These are phyloP conservation scores for Sarocladium strictum DNA, from an alignment of 2,329 filamentous ascomycete species.

Conservation along the genomic window DNA sequence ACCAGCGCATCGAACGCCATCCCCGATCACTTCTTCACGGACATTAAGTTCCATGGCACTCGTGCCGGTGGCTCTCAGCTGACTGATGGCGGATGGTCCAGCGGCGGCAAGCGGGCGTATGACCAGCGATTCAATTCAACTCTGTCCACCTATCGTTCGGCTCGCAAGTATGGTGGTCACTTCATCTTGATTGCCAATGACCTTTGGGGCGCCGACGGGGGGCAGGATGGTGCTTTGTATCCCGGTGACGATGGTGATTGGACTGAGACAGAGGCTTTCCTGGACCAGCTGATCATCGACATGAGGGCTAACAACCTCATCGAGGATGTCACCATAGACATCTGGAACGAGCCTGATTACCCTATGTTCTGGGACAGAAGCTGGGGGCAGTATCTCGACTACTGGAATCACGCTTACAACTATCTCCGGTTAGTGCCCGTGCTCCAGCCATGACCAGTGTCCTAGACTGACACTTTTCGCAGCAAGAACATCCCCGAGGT, in stretches of 20 bases:
- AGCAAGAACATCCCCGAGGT: conserved; percentile 11
- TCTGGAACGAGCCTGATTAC: conserved; percentile 13
- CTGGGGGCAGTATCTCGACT: conserved; percentile 11
- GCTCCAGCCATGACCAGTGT: too few species aligned
- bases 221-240: conserved; percentile 9
- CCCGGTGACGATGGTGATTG: conserved; percentile 13
- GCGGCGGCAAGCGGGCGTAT: not conserved
- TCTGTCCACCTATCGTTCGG: not conserved
- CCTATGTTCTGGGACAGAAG: conserved; percentile 10
- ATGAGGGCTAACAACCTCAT: conserved; percentile 7
- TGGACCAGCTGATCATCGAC: conserved; percentile 7
- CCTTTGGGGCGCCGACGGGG: conserved; percentile 12
- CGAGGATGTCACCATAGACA: conserved; percentile 11
- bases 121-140: not conserved
- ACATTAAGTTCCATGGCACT: conserved; percentile 2
- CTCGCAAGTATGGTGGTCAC: not conserved
- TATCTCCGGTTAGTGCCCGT: conserved; percentile 6
- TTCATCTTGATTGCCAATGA: conserved; percentile 11
- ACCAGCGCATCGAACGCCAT: not conserved
- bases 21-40: conserved; percentile 7
- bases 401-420: conserved; percentile 11
- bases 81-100: not conserved
- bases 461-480: not conserved
- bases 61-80: conserved; percentile 4
- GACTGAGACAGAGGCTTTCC: conserved; percentile 11